Conservation (phyloP, 305 asterid genomes). For the Plantago coronopus region DNA sequence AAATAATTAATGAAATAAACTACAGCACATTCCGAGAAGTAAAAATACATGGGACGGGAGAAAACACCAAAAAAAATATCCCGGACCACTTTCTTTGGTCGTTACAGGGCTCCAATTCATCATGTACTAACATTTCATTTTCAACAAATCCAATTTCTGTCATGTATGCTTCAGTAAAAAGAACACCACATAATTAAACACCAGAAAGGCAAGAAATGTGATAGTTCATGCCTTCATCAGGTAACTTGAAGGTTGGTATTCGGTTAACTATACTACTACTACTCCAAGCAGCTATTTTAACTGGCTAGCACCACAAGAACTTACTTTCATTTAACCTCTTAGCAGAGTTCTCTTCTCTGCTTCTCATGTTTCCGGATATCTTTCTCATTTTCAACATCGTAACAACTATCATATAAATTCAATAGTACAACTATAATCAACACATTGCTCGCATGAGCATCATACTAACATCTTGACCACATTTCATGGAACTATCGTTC, state of each 20-base stretch:
- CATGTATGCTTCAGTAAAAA: background rate
- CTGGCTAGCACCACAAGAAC: too few relatives aligned
- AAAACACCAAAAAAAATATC: too few relatives aligned
- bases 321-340: too few relatives aligned
- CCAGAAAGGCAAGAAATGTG: background rate
- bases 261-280: background rate
- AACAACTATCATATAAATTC: background rate
- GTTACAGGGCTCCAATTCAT: too few relatives aligned
- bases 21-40: too few relatives aligned
- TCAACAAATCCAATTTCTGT: background rate
- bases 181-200: background rate
- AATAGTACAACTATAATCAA: background rate
- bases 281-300: background rate
- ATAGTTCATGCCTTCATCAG: background rate
- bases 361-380: background rate
- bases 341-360: slow-evolving; percentile 4
- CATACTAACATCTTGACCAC: too few relatives aligned
- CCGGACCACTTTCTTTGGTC: too few relatives aligned
- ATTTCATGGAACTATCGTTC: background rate
- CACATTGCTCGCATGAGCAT: background rate
- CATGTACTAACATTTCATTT: too few relatives aligned
- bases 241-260: background rate
- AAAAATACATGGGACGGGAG: too few relatives aligned
- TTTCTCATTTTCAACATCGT: background rate
- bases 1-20: too few relatives aligned